These are phyloP conservation scores for Euphrasia arctica DNA, from an alignment of 305 asterid genomes.

Conservation along the genomic window DNA sequence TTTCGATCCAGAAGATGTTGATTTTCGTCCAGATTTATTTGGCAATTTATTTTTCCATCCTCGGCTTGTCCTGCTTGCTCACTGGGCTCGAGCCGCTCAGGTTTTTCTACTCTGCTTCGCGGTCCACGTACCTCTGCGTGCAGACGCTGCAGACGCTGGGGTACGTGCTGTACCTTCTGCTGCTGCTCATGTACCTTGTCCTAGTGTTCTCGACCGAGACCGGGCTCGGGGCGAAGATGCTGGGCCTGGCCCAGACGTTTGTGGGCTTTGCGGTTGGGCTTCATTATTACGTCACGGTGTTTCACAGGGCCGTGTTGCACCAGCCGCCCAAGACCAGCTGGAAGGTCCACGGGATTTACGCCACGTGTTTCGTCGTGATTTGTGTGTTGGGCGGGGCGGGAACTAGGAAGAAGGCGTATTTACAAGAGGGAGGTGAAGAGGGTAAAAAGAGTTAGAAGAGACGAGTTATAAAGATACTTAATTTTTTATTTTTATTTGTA, in stretches of 20 bases:
- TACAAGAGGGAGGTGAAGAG: conserved; percentile 68
- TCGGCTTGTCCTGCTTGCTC: conserved; percentile 54
- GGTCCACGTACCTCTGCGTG: conserved; percentile 73
- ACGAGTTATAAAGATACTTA: too few relatives aligned
- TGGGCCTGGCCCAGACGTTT: conserved; percentile 74
- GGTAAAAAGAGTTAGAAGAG: conserved; percentile 54
- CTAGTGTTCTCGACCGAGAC: conserved; percentile 72
- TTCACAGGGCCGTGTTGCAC: conserved; percentile 67
- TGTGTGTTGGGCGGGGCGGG: conserved; percentile 59
- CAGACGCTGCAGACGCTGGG: conserved; percentile 69
- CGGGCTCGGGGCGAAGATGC: conserved; percentile 45
- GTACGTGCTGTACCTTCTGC: conserved; percentile 78
- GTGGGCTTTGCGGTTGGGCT: conserved; percentile 93
- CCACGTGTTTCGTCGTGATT: conserved; percentile 75
- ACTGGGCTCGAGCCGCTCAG: conserved; percentile 85
- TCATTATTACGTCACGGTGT: conserved; percentile 84
- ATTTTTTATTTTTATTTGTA: too few relatives aligned
- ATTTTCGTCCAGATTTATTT: conserved; percentile 81
- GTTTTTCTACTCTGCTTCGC: conserved; percentile 82
- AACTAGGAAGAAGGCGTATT: conserved; percentile 72
- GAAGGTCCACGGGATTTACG: conserved; percentile 71
- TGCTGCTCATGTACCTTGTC: conserved; percentile 74
- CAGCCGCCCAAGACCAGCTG: conserved; percentile 85
- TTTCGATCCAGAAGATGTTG: conserved; percentile 71
- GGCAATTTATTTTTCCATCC: conserved; percentile 77